Base-by-base conservation (phyloP, 2,329 filamentous ascomycete species). In the Colletotrichum neosansevieriae region DNA sequence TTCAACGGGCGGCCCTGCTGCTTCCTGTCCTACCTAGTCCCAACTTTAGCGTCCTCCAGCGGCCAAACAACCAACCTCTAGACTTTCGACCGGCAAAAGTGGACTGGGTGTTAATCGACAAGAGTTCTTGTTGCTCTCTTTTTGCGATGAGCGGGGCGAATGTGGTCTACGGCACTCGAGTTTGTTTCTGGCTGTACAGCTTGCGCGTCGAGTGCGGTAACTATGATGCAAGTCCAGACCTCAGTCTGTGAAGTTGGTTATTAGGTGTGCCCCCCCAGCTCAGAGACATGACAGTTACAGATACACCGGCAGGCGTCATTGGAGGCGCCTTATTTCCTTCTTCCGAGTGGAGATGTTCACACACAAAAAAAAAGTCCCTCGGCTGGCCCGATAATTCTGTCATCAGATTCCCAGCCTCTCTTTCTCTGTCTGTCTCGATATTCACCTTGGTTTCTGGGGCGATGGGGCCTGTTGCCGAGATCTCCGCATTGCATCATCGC, bases 401-500 rank as follows among this genome's bases (percentile, higher is more conserved):
- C n/a, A 4, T 42, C 29, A 15, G 11, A 54, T 49, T 47, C 65
- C 67, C 69, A 54, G 58, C 62, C 64, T 58, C 64, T 53, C 45
- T 7, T 2, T 29, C 29, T 29, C 29, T 29, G 4, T 29, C 24
- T 29, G 3, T 29, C 24, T 29, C 24, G 4, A 29, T 29, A 29
- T 29, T 2, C 36, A 44, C 24, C 45, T 15, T n/a, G 47, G 32
- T 42, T 59, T 63, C 53, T 42, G 60, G 61, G 54, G 45, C 60
- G 29, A 53, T 57, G 54, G 56, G 50, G 36, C 45, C 44, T n/a
- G n/a, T 19, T 40, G 32, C 51, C 29, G 60, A 54, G 29, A 58
- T 32, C 60, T 68, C 65, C 54, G 53, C 54, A 65, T 68, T 68
- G 61, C 65, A 65, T 68, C 65, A 68, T 68, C 45, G 29, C 34